phyloP scores from a whole-genome alignment of 2,329 filamentous ascomycete genomes.

The Huntiella abstrusa region DNA sequence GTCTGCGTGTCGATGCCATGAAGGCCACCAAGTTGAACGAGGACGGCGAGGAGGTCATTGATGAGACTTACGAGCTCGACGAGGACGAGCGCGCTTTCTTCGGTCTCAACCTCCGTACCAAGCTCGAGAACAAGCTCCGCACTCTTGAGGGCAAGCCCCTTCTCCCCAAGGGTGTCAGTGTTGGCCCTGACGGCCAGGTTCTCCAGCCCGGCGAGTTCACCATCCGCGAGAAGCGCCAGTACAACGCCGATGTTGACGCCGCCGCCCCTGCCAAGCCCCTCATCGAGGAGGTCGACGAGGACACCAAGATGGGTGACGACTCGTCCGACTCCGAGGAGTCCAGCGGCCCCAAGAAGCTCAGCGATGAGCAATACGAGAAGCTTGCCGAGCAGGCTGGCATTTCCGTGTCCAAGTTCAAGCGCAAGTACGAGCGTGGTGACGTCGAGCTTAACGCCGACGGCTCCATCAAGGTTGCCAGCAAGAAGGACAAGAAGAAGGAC shows the following conservation, averaged over 20 bases:
- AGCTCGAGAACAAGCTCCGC: slow-evolving; percentile 58
- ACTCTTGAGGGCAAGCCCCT: slow-evolving; percentile 80
- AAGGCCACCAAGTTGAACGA: slow-evolving; percentile 51
- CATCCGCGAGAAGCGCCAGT: slow-evolving; percentile 80
- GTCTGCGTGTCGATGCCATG: slow-evolving; percentile 71
- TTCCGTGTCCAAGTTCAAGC: slow-evolving; percentile 57
- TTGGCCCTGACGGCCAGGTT: slow-evolving; percentile 52
- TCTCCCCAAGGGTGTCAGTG: slow-evolving; percentile 53
- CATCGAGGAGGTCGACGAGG: slow-evolving; percentile 27
- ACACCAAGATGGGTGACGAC: slow-evolving; percentile 20
- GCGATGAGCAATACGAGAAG: slow-evolving; percentile 24
- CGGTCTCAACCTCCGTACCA: slow-evolving; percentile 51
- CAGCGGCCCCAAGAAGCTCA: slow-evolving; percentile 14
- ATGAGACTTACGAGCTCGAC: slow-evolving; percentile 48
- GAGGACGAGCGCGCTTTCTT: slow-evolving; percentile 79
- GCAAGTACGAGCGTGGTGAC: slow-evolving; percentile 59
- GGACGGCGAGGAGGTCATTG: slow-evolving; percentile 38
- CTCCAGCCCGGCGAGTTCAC: slow-evolving; percentile 60
- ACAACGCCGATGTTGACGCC: slow-evolving; percentile 87
- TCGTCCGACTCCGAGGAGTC: slow-evolving; percentile 19
- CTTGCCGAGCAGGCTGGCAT: slow-evolving; percentile 49
- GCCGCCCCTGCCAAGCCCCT: slow-evolving; percentile 30
- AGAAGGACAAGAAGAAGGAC: slow-evolving; percentile 59
- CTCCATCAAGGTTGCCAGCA: slow-evolving; percentile 47
- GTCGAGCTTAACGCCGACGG: slow-evolving; percentile 48